A percentile compares a stretch with the other conserved stretches of the same genome.
phyloP scores from a whole-genome alignment of 2,329 filamentous ascomycete species.

The Neocatenulostroma microsporum region DNA sequence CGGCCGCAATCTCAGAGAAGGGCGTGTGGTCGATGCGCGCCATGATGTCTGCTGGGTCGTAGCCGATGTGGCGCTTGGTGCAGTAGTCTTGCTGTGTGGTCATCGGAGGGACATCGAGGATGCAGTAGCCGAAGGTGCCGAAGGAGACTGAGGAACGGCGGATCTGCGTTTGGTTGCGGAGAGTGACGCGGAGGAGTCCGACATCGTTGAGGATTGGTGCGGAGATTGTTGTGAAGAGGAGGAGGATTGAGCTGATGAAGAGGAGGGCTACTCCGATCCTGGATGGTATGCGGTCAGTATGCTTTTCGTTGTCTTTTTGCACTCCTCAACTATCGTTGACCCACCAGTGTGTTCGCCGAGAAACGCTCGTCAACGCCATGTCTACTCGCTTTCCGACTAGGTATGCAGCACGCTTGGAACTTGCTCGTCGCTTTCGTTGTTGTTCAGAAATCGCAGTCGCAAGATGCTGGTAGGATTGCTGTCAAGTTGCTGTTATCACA shows the following conservation, averaged over 20 bases:
- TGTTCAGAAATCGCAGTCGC: too few relatives aligned
- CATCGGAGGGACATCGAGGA: conserved; percentile 24
- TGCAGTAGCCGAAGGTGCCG: conserved; percentile 56
- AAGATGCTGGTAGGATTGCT: neutral
- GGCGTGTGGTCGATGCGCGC: conserved; percentile 28
- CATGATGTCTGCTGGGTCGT: conserved; percentile 47
- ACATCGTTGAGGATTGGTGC: conserved; percentile 52
- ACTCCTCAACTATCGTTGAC: neutral
- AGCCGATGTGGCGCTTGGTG: conserved; percentile 46
- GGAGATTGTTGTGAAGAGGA: conserved; percentile 53
- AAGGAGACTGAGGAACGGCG: conserved; percentile 41
- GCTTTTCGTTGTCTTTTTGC: neutral
- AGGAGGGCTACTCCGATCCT: conserved; percentile 50
- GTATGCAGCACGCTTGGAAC: neutral
- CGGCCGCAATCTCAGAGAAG: conserved; percentile 38
- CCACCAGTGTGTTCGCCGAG: conserved; percentile 3
- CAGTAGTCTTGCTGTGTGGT: conserved; percentile 35
- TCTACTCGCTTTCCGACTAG: neutral
- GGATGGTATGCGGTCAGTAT: neutral
- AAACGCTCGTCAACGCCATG: conserved; percentile 3
- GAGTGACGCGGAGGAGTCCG: conserved; percentile 46
- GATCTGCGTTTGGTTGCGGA: conserved; percentile 32
- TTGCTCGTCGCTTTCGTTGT: neutral
- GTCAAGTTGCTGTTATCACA: neutral
- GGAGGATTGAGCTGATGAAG: conserved; percentile 47